Base-by-base conservation (phyloP, 2,329 filamentous ascomycete species). In the Alternaria panax region DNA sequence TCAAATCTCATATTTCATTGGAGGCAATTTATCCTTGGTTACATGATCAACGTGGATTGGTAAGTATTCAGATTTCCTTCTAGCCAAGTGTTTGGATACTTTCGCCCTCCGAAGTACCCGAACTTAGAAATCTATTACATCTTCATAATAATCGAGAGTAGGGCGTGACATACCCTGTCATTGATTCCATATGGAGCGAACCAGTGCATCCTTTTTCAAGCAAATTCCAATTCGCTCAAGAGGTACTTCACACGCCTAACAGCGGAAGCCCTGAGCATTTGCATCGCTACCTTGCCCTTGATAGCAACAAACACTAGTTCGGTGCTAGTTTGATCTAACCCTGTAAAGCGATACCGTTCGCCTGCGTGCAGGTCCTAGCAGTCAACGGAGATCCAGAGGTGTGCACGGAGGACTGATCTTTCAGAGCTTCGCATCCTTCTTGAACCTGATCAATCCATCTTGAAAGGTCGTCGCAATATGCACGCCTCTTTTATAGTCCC, bases 391-490 rank as follows among this genome's bases (percentile, higher is more conserved):
- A 4, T 8, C 9, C 20, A 7, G 38, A 40, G 18, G 38, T 8
- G 1, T 5, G 11, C 38, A 22, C 18, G 11, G 18, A 40, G 18
- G 38, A 6, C 38, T 40, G 18, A 1, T 40, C 11, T 12, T 40
- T 32, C 20, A 47, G 45, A 47, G 28, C 6, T 47, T 47, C 30
- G 28, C 45, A 47, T 47, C 48, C 7, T 27, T 22, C 22, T 59
- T 64, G 36, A 77, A 71, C 30, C 71, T 62, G 11, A 76, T 57
- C 45, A 76, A 20, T 2, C 74, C 75, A 63, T 77, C 75, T 34
- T 78, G 75, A 18, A 73, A 70, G 12, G 69, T 75, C 20, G 65
- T 76, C 9, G 75, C 75, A 51, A 77, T 60, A 58, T 77, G 75
- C 25, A 67, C 59, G 7, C 73, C 74, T 14, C 45, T 63, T 20